Conservation (phyloP, 1,284 basidiomycete species). For the Meira miltonrushii region DNA sequence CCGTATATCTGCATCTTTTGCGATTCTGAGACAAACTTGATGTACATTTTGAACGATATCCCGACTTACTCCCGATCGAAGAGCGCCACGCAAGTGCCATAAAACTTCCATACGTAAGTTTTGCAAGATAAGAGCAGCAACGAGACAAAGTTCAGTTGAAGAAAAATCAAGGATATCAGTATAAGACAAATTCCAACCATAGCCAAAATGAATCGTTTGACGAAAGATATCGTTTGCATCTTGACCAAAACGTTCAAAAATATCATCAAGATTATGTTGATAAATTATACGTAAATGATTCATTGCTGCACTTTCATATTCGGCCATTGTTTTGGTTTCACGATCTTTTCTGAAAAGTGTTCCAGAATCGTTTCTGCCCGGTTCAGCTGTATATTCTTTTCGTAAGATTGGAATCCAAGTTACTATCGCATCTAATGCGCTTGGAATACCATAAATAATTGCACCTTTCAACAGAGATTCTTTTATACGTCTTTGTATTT, state of each 20-base stretch:
- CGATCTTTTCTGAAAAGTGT: neutral
- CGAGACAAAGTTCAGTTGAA: neutral
- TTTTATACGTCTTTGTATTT: neutral
- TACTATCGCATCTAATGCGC: neutral
- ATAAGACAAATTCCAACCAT: neutral
- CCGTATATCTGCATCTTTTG: neutral
- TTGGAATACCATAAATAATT: neutral
- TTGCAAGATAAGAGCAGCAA: neutral
- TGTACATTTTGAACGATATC: neutral
- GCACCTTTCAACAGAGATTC: neutral
- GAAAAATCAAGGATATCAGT: neutral
- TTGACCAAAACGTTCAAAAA: neutral
- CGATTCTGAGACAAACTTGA: neutral
- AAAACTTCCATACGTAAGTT: neutral
- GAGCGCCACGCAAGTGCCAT: neutral
- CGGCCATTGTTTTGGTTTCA: neutral
- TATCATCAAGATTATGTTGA: neutral
- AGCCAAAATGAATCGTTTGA: neutral
- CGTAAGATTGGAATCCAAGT: neutral
- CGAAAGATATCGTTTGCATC: too few relatives aligned
- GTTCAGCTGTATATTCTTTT: neutral
- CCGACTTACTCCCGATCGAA: neutral
- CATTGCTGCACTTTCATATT: neutral
- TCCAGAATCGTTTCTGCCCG: neutral
- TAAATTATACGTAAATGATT: neutral